Percentiles rank a stretch among this genome's conserved stretches.
phyloP scores from a whole-genome alignment of 495 filamentous ascomycete species.

The Gamarada debralockiae region DNA sequence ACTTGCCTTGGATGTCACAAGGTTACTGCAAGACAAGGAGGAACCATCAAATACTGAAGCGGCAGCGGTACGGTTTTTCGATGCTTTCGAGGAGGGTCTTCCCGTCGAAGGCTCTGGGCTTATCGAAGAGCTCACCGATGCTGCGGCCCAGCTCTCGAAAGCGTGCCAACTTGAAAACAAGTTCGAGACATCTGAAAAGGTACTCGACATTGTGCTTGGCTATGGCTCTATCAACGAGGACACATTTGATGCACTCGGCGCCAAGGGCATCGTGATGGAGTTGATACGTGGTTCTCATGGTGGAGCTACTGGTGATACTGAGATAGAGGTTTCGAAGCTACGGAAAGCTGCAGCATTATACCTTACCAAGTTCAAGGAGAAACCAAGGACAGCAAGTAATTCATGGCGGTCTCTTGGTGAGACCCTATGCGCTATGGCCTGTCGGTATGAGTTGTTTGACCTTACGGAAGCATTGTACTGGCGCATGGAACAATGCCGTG shows the following conservation, averaged over 20 bases:
- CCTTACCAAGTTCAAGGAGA: conserved; percentile 29
- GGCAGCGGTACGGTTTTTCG: conserved; percentile 13
- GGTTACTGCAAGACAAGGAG: conserved; percentile 6
- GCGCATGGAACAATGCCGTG: conserved; percentile 20
- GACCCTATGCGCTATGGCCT: conserved; percentile 27
- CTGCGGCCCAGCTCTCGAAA: conserved; percentile 33
- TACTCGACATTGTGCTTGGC: conserved; percentile 25
- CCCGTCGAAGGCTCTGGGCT: conserved; percentile 5
- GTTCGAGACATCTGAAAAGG: conserved; percentile 27
- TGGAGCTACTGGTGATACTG: conserved; percentile 1
- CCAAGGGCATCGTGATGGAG: conserved; percentile 28
- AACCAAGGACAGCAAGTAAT: conserved; percentile 5
- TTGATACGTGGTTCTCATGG: conserved; percentile 19
- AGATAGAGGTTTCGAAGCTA: conserved; percentile 9
- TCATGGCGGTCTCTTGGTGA: conserved; percentile 22
- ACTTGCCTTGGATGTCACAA: conserved; percentile 13
- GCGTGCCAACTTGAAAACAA: conserved; percentile 27
- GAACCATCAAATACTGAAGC: conserved; percentile 3
- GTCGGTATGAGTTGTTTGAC: conserved; percentile 17
- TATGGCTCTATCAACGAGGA: conserved; percentile 30
- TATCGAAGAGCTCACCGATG: conserved; percentile 18
- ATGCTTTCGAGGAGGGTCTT: conserved; percentile 20
- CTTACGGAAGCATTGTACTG: conserved; percentile 27
- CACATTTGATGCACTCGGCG: conserved; percentile 30
- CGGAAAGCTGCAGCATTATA: conserved; percentile 31